Percentiles rank a stretch among this genome's conserved stretches.
Conservation (phyloP, 108 stramenopile genomes). For the Pseudonitzschia multiseries region DNA sequence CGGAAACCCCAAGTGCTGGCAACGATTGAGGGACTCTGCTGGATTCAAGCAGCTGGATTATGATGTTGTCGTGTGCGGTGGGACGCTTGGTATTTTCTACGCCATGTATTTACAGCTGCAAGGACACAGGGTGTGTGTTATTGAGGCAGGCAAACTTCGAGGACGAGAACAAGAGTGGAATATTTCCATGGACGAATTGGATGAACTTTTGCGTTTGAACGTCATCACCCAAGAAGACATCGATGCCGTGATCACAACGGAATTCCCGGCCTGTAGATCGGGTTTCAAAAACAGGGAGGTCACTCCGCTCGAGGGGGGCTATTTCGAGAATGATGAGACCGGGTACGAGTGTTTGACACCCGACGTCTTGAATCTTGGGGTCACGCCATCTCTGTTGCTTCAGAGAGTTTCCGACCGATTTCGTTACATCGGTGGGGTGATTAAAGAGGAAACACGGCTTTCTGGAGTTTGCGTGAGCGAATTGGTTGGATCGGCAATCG, state of each 20-base stretch:
- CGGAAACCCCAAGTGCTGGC: slow-evolving; percentile 70
- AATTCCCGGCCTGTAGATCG: slow-evolving; percentile 75
- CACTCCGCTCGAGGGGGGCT: slow-evolving; percentile 65
- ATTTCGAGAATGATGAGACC: slow-evolving; percentile 69
- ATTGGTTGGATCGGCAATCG: slow-evolving; percentile 70
- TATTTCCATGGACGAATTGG: slow-evolving; percentile 82
- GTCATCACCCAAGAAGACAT: slow-evolving; percentile 79
- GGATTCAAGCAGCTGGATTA: slow-evolving; percentile 53
- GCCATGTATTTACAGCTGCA: slow-evolving; percentile 76
- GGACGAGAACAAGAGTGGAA: slow-evolving; percentile 96
- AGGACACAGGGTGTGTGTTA: slow-evolving; percentile 72
- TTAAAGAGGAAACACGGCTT: slow-evolving; percentile 62
- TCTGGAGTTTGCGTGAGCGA: slow-evolving; percentile 73
- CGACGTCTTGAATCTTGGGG: slow-evolving; percentile 77
- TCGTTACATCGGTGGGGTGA: slow-evolving; percentile 49
- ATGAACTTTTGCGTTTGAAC: slow-evolving; percentile 74
- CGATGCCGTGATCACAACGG: slow-evolving; percentile 69
- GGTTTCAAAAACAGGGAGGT: slow-evolving; percentile 80
- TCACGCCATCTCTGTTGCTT: slow-evolving; percentile 64
- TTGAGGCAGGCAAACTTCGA: slow-evolving; percentile 79
- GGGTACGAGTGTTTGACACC: slow-evolving; percentile 79
- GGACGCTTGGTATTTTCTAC: slow-evolving; percentile 91
- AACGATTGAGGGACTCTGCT: slow-evolving; percentile 49
- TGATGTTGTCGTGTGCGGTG: slow-evolving; percentile 89
- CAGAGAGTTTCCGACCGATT: slow-evolving; percentile 62